Base-by-base conservation (phyloP, 2,329 filamentous ascomycete genomes). In the Xylariaceae sp. region DNA sequence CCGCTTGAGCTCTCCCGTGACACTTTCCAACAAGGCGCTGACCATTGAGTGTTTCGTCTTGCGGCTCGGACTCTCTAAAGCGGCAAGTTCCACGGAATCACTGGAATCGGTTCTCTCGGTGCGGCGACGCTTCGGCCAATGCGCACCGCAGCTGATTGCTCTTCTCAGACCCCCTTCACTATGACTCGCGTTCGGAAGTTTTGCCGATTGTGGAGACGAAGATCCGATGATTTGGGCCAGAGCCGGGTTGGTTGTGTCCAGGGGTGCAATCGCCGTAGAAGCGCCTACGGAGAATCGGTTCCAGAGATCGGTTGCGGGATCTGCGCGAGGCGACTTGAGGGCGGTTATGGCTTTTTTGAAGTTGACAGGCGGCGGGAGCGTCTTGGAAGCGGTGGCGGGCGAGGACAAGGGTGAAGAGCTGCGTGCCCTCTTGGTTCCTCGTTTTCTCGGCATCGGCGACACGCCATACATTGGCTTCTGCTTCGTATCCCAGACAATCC, bases 231-330 rank as follows among this genome's bases (percentile, higher is more conserved):
- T 76, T 57, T 88, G 83, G 53, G 84, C 82, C 23, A 90, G 76
- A 13, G 81, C 76, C 45, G 83, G 83, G 65, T 84, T 85, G 48
- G 77, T 73, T 49, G 79, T 72, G 17, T 82, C 81, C 1, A 75
- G 72, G 6, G 74, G 71, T 50, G 74, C 73, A 55, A 74, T 65
- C 62, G 79, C 73, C 11, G 77, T 71, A 56, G 74, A 73, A 62
- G 80, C 76, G 68, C 78, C 75, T 56, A 84, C 73, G 44, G 88
- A 82, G 70, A 90, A 91, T 55, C 88, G 85, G 66, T 88, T 89
- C 89, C 89, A 93, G 1, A 92, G 74, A 64, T 92, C 88, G 37
- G 87, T 74, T 2, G 88, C 88, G 44, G 89, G 87, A 67, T 92
- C 88, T 37, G 85, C 81, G 64, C 88, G 83, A 10, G 87, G 86